phyloP scores from a whole-genome alignment of 1,284 basidiomycete species.

The Sanghuangporus weigelae region DNA sequence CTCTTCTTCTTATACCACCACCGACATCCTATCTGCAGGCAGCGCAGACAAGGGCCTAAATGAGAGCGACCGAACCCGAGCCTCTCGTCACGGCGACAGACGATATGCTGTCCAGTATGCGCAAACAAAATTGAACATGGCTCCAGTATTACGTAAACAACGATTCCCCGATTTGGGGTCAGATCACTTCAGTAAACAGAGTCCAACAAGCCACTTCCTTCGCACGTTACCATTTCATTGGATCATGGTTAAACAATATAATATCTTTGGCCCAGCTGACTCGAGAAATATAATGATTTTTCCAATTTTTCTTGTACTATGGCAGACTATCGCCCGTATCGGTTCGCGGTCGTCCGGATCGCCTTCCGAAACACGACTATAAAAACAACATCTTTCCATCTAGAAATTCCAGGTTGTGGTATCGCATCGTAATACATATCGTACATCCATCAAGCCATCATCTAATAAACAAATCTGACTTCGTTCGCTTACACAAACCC shows the following conservation, averaged over 20 bases:
- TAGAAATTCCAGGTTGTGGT: neutral
- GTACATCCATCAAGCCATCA: neutral
- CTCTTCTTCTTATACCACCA: neutral
- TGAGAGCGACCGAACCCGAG: neutral
- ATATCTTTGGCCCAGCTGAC: neutral
- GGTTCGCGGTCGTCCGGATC: no score
- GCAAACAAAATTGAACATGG: neutral
- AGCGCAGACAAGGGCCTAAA: neutral
- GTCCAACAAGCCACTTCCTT: neutral
- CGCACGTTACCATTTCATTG: neutral
- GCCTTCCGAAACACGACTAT: no score
- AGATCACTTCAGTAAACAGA: neutral
- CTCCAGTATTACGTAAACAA: neutral
- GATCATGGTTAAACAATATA: neutral
- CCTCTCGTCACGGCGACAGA: neutral
- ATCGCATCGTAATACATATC: neutral
- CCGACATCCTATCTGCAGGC: neutral
- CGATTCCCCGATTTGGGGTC: no score
- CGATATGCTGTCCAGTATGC: neutral
- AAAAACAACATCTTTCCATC: no score
- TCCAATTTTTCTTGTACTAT: neutral
- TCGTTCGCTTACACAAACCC: constrained; percentile 1
- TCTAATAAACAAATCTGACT: neutral
- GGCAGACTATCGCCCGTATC: no score
- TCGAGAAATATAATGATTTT: neutral